These are phyloP conservation scores for Debaryomyces maramus DNA, from an alignment of 805 yeast species.

Conservation along the genomic window DNA sequence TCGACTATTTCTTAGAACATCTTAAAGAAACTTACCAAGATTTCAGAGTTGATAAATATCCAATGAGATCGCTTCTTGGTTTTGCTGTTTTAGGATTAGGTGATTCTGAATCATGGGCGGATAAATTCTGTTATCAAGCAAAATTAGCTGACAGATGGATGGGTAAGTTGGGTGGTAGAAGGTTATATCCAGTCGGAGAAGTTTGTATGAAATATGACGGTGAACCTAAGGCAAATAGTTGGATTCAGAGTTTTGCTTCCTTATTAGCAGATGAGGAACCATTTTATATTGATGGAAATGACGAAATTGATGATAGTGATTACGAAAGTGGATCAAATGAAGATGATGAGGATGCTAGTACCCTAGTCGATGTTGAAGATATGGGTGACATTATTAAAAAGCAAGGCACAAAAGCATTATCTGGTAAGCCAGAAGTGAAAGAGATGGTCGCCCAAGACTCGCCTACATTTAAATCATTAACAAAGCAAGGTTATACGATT, in stretches of 20 bases:
- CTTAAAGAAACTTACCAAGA: conserved; percentile 80
- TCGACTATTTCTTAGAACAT: conserved; percentile 82
- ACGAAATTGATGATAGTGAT: conserved; percentile 56
- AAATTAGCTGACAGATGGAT: conserved; percentile 68
- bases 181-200: conserved; percentile 80
- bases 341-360: conserved; percentile 37
- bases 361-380: conserved; percentile 82
- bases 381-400: conserved; percentile 63
- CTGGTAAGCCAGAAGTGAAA: conserved; percentile 37
- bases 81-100: conserved; percentile 87
- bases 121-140: conserved; percentile 86
- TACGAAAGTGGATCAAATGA: conserved; percentile 42
- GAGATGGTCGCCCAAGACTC: conserved; percentile 89
- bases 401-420: conserved; percentile 22
- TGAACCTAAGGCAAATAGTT: conserved; percentile 58
- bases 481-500: conserved; percentile 90
- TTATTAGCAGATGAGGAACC: conserved; percentile 74
- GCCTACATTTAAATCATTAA: conserved; percentile 82
- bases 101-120: conserved; percentile 77
- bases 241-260: conserved; percentile 61
- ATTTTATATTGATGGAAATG: conserved; percentile 55
- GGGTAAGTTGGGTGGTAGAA: conserved; percentile 81
- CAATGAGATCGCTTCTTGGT: conserved; percentile 67
- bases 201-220: conserved; percentile 77
- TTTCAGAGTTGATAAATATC: conserved; percentile 81